These are phyloP conservation scores for Paracamarosporium sp. DNA, from an alignment of 2,329 filamentous ascomycete species.

Conservation along the genomic window DNA sequence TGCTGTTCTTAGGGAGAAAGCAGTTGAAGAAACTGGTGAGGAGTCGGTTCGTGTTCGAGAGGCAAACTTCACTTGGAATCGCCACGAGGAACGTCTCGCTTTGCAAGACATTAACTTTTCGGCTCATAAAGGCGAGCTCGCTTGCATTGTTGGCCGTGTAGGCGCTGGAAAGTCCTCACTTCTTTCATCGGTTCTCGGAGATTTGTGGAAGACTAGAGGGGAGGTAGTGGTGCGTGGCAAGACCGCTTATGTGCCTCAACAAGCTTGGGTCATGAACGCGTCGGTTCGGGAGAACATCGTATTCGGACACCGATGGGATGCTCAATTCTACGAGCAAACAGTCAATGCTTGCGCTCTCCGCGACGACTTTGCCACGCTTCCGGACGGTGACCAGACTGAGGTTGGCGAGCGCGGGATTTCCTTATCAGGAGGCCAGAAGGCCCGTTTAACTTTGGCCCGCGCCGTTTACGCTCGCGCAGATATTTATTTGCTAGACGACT, in stretches of 20 bases:
- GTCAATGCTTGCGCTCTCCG: conserved; percentile 87
- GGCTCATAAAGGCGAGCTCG: conserved; percentile 90
- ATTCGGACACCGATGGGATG: conserved; percentile 93
- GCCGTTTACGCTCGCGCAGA: conserved; percentile 98
- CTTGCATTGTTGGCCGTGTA: conserved; percentile 92
- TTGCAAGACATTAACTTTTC: conserved; percentile 87
- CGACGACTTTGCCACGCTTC: conserved; percentile 90
- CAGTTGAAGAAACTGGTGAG: conserved; percentile 79
- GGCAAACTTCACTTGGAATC: conserved; percentile 94
- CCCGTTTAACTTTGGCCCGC: conserved; percentile 86
- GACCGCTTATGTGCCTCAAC: conserved; percentile 90
- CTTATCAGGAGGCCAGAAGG: conserved; percentile 94
- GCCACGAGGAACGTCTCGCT: conserved; percentile 70
- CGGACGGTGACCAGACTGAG: conserved; percentile 94
- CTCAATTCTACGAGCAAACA: conserved; percentile 91
- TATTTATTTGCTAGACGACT: conserved; percentile 92
- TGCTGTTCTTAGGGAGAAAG: conserved; percentile 73
- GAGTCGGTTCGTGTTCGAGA: conserved; percentile 84
- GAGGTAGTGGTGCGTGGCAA: conserved; percentile 82
- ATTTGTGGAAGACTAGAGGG: conserved; percentile 88
- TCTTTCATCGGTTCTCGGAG: conserved; percentile 84
- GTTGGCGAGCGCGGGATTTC: conserved; percentile 98
- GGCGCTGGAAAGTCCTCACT: conserved; percentile 94
- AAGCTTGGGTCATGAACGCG: conserved; percentile 97
- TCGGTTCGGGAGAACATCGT: conserved; percentile 97